These are phyloP conservation scores for Oryza rufipogon DNA, from an alignment of 176 grass and related monocot genomes.

Conservation along the genomic window DNA sequence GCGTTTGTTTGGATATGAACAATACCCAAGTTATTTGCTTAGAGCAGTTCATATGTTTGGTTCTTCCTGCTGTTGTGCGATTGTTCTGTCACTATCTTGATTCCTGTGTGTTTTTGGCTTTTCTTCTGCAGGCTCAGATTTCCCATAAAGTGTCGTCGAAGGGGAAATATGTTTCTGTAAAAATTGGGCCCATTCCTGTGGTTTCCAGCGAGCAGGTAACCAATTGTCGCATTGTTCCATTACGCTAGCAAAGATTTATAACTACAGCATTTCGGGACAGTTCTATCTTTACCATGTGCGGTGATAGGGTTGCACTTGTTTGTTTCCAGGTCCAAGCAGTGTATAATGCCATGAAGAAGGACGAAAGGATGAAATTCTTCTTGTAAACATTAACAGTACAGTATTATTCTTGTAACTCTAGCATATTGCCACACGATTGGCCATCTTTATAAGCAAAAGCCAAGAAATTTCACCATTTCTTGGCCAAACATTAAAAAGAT, in stretches of 20 bases:
- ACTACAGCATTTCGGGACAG: neutral
- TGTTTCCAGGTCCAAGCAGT: constrained; percentile 72
- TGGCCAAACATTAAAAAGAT: neutral
- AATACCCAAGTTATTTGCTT: neutral
- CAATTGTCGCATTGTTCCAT: neutral
- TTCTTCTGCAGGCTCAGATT: constrained; percentile 61
- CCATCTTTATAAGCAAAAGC: neutral
- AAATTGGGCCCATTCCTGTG: constrained; percentile 80
- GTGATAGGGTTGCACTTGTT: neutral
- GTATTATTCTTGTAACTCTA: neutral
- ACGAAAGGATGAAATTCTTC: constrained; percentile 84
- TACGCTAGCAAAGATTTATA: neutral
- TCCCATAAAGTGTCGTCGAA: constrained; percentile 67
- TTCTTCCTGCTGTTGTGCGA: neutral
- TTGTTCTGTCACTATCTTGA: neutral
- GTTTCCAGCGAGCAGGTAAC: constrained; percentile 76
- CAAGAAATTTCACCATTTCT: neutral
- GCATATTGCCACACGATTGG: neutral
- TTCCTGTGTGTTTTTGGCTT: neutral
- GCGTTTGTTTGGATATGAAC: neutral
- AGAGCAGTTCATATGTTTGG: neutral
- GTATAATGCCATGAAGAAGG: constrained; percentile 84
- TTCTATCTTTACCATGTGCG: neutral
- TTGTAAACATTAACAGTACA: constrained; percentile 36
- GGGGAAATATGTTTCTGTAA: constrained; percentile 82